These are phyloP conservation scores for Deinandra increscens DNA, from an alignment of 129 eudicot species.

Conservation along the genomic window DNA sequence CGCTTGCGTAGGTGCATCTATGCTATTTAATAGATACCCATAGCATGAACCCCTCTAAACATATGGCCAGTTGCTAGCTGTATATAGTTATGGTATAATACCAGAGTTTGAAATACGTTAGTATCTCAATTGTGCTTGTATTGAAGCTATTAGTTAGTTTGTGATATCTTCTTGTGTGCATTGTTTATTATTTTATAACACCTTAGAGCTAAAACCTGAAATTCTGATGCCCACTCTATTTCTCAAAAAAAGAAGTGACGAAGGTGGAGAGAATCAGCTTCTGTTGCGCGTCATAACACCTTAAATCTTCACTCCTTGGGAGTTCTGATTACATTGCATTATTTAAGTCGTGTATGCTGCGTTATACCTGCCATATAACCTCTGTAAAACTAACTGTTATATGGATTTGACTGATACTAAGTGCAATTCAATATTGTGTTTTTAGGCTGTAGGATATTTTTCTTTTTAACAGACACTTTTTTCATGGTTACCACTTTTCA, in stretches of 20 bases:
- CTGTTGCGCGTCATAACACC: neutral
- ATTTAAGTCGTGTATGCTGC: slow-evolving; percentile 8
- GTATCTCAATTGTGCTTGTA: neutral
- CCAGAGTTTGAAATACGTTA: neutral
- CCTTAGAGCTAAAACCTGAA: neutral
- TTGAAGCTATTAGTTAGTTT: neutral
- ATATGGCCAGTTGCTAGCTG: neutral
- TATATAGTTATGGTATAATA: neutral
- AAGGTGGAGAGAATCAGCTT: no score
- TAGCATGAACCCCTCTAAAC: neutral
- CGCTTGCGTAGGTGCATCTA: neutral
- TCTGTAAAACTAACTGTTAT: neutral
- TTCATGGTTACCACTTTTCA: slow-evolving; percentile 24
- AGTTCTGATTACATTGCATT: neutral
- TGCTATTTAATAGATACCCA: neutral
- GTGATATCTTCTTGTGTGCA: neutral
- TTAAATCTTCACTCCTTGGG: neutral
- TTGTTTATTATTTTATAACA: neutral
- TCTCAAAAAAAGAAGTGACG: neutral
- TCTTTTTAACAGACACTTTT: neutral
- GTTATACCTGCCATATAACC: neutral
- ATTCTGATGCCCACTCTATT: neutral
- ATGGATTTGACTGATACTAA: neutral
- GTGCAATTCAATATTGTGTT: neutral
- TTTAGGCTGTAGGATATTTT: neutral